Evolutionary conservation across 768 basidiomycete genomes (phyloP).

Genomic region (Sporobolomyces phaffii): DNA sequence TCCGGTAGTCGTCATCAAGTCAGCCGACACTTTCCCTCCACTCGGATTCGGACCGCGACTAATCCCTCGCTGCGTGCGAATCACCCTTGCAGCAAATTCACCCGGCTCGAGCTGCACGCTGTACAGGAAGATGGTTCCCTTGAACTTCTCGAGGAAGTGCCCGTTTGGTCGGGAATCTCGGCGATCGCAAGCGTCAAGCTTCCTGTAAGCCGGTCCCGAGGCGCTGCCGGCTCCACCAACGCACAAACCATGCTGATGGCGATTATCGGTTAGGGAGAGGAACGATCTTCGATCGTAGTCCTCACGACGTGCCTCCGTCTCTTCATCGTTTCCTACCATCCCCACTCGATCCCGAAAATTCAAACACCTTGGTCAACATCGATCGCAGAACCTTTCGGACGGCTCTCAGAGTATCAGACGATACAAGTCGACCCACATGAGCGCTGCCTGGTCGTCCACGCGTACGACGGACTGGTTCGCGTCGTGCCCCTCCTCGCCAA

Average conservation of each 20-base stretch:
- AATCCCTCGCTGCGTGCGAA: no score
- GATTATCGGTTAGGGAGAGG: background rate
- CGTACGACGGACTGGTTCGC: constrained; percentile 39
- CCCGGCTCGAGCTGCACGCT: constrained; percentile 26
- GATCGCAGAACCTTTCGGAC: constrained; percentile 30
- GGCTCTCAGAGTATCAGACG: constrained; percentile 22
- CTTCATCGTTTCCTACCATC: constrained; percentile 29
- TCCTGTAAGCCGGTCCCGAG: no score
- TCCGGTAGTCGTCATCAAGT: constrained; percentile 30
- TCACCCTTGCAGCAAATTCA: constrained; percentile 41
- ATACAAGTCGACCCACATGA: constrained; percentile 23
- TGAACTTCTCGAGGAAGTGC: constrained; percentile 6
- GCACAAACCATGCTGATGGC: no score
- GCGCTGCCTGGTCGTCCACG: constrained; percentile 35
- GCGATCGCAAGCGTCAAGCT: constrained; percentile 28
- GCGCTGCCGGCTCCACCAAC: no score
- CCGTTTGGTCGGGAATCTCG: constrained; percentile 28
- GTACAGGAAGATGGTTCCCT: constrained; percentile 15
- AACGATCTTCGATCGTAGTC: constrained; percentile 28
- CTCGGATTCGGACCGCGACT: no score
- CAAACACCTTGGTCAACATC: constrained; percentile 14
- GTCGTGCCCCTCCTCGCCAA: constrained; percentile 28
- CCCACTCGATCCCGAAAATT: background rate
- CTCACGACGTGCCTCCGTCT: constrained; percentile 38
- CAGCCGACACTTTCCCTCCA: background rate